A percentile compares a stretch with the other conserved stretches of the same genome.
Conservation (phyloP, 495 filamentous ascomycete genomes). For the Aspergillus sclerotioniger region DNA sequence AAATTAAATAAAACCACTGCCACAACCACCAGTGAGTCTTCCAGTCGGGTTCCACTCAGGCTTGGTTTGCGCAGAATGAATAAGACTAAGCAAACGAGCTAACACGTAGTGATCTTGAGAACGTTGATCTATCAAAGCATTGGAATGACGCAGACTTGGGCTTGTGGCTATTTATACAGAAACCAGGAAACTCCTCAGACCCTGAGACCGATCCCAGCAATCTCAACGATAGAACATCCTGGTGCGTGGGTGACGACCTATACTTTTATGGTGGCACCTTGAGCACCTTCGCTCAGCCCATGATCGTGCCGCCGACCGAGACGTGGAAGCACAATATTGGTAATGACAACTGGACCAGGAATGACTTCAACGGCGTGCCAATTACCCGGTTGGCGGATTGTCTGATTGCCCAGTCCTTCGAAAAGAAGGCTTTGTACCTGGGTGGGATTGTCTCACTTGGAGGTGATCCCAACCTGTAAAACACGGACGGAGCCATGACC, state of each 20-base stretch:
- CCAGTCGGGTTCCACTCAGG: no score
- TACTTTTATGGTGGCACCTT: constrained; percentile 5
- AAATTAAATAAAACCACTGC: no score
- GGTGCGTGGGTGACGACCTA: not conserved
- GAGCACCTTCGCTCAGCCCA: not conserved
- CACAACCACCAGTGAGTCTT: no score
- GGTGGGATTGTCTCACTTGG: not conserved
- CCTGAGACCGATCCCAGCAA: not conserved
- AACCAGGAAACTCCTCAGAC: not conserved
- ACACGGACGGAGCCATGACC: not conserved
- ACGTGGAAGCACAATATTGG: constrained; percentile 5
- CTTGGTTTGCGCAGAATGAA: no score
- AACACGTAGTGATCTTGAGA: no score
- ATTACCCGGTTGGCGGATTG: not conserved
- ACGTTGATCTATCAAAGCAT: no score
- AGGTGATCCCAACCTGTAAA: not conserved
- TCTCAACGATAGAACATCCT: not conserved
- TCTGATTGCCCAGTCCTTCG: not conserved
- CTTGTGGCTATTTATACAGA: no score
- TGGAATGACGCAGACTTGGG: no score
- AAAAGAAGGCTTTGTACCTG: constrained; percentile 1
- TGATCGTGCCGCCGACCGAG: not conserved
- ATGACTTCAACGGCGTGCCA: not conserved
- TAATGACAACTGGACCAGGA: constrained; percentile 1
- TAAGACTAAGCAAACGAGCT: no score